Base-by-base conservation (phyloP, 2,329 filamentous ascomycete genomes). In the Colletotrichum sp. region DNA sequence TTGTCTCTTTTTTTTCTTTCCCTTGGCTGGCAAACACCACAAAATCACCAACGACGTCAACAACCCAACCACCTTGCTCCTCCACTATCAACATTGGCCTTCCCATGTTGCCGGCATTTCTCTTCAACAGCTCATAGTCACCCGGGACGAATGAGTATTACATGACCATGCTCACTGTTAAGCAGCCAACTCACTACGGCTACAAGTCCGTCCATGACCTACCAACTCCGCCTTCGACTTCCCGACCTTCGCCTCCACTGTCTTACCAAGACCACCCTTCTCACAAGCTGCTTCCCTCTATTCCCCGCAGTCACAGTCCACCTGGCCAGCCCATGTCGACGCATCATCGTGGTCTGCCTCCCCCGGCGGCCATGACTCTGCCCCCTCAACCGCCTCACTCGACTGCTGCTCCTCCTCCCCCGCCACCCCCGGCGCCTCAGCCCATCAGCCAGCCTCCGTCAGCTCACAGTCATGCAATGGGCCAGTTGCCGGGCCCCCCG, bases 261-360 rank as follows among this genome's bases (percentile, higher is more conserved):
- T 87, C 84, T 80, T 85, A 87, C 78, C 86, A 87, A 85, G 89
- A 91, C 79, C 69, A 76, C 34, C 80, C 83, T 78, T 82, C 83
- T 67, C 85, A 87, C 78, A 88, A 88, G 79, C 78, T 84, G 75
- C 77, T 85, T 72, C 81, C 85, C 76, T 80, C 83, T 78, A 79
- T 85, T 77, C 84, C 86, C 77, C 85, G 84, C 60, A 87, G 86
- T 80, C 84, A 87, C 81, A 90, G 88, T 82, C 86, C 89, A 76
- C 84, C 86, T 77, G 84, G 84, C 80, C 87, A 90, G 86, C 86
- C 86, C 84, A 95, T 95, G 93, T 93, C 93, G 82, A 91, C 90
- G 81, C 90, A 92, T 84, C 93, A 93, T 85, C 91, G 93, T 85
- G 92, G 91, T 80, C 86, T 95, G 87, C 93, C 93, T 83, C 91